These are phyloP conservation scores for Wallacemonas sp. DNA, from an alignment of 208 protist genomes.

Conservation along the genomic window DNA sequence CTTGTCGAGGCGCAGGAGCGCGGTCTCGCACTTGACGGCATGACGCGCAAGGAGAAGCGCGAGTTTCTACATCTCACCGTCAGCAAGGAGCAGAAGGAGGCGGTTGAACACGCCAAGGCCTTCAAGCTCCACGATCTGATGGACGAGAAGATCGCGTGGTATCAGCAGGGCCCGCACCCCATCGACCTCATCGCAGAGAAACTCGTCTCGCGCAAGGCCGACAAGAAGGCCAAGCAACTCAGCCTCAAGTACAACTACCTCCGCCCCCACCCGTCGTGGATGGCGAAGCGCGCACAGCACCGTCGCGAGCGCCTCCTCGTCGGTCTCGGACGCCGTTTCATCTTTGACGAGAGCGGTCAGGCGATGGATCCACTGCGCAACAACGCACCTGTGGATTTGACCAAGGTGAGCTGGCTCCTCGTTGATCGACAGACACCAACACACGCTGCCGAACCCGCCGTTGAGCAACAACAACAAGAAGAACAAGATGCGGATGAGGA, in stretches of 20 bases:
- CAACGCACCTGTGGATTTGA: constrained; percentile 35
- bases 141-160: constrained; percentile 84
- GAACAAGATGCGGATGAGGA: background rate
- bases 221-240: constrained; percentile 80
- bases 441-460: too few relatives aligned
- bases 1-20: constrained; percentile 59
- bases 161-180: constrained; percentile 86
- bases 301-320: constrained; percentile 70
- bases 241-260: constrained; percentile 87
- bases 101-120: constrained; percentile 33
- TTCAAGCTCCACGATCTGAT: constrained; percentile 84
- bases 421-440: background rate
- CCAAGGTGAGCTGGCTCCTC: constrained; percentile 33
- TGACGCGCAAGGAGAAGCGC: constrained; percentile 81
- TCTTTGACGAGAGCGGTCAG: constrained; percentile 62
- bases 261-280: constrained; percentile 83
- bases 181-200: constrained; percentile 88
- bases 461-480: too few relatives aligned
- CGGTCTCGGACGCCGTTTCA: constrained; percentile 62
- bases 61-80: constrained; percentile 74
- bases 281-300: constrained; percentile 65
- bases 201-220: constrained; percentile 74
- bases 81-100: constrained; percentile 58
- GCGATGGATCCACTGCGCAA: constrained; percentile 53
- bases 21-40: constrained; percentile 77